Base-by-base conservation (phyloP, 805 yeast species). In the Ogataea ganodermae region DNA sequence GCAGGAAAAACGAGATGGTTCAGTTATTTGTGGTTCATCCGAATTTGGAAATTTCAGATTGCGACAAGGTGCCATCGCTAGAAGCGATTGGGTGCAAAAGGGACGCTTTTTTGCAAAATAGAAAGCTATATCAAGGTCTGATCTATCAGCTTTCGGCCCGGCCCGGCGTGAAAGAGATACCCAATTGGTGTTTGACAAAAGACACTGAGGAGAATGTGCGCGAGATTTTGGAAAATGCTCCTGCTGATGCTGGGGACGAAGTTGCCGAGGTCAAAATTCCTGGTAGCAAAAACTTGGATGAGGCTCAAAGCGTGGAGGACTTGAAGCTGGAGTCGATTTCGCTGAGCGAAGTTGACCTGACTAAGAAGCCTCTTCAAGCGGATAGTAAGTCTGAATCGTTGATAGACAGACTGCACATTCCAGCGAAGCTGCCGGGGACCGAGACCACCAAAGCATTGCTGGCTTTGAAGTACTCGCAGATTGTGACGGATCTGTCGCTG, bases 1-100 rank as follows among this genome's bases (percentile, higher is more conserved):
- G n/a, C 5, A 12, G 10, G n/a, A 6, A 22, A 22, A 22, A 8
- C 24, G 17, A n/a, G 20, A 62, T 63, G 68, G 59, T 53, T 18
- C 63, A 65, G 32, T 31, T 65, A 13, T 65, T 55, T 36, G 48
- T 65, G 42, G 67, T 65, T 17, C 60, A 61, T 36, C 68, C 69
- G n/a, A 64, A 65, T 32, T 52, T 65, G 9, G 51, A 63, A 39
- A 35, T 65, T 22, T 53, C 62, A 12, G 49, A 56, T 20, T 63
- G 68, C 40, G 57, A 65, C 17, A 45, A 53, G 14, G 52, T 55
- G 28, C 64, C 66, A 1, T 50, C 52, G 4, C 41, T 48, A 7
- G 48, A 54, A 12, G 44, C 52, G 1, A 35, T 65, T 8, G 47
- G 54, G 4, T 38, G 43, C 8, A 57, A 53, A 33, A 60, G 55